Evolutionary conservation across 2,329 filamentous ascomycete species (phyloP), one percentile per base, ranked within the genome.

Genomic region (Fusarium sulawesiense): DNA sequence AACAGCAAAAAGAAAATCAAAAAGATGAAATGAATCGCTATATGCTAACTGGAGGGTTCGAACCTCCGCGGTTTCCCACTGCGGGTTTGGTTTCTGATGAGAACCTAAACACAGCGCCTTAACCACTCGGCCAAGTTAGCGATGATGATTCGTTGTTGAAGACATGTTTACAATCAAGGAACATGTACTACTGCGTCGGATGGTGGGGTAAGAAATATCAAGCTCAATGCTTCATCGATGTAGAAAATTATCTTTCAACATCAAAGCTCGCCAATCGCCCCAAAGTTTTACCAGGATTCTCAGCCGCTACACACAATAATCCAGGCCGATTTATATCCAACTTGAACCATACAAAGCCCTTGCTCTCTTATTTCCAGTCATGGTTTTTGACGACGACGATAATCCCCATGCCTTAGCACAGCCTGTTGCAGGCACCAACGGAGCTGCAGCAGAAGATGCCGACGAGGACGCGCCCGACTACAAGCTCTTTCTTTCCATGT

Each of bases 391-490:
- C 70, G 82, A 84, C 68, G 82, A 84, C 63, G 83, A 84, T 60
- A 78, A 78, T 57, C 79, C 80, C 20, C 74, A 67, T 41, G 56
- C 72, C 18, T 61, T 66, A n/a, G 68, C 72, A 21, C 44, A 62
- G 8, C 62, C 66, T 11, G 46, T 56, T n/a, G 51, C 60, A n/a
- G 72, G 67, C 54, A 73, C 72, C 40, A 77, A 79, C 32, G 77
- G 72, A 42, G 73, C 73, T 21, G 64, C 73, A 9, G 72, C 74
- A 46, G 89, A 92, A 60, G 85, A 89, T 49, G 89, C 89, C 56
- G 91, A 91, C 42, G 94, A 97, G 74, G 92, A 94, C 78, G 88
- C 91, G 3, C 93, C 94, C 76, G 95, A 98, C 81, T 98, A 95
- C 79, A 91, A 92, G 70, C 91, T 94, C 67, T 90, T 90, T 68